A percentile compares a stretch with the other conserved stretches of the same genome.
phyloP scores from a whole-genome alignment of 345 rosid species.

The Gossypium mustelinum region DNA sequence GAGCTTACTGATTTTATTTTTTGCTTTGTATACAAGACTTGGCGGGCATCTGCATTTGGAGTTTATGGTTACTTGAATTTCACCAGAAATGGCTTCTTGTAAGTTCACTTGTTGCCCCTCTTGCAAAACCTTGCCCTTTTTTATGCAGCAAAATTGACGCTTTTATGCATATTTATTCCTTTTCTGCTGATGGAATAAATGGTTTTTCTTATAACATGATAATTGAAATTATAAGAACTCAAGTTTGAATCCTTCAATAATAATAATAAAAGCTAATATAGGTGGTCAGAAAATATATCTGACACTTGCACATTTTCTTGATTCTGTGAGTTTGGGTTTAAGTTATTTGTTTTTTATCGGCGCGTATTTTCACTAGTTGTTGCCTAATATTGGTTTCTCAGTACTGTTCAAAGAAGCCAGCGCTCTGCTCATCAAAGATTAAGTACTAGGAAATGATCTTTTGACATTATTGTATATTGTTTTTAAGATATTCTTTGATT shows the following conservation, averaged over 20 bases:
- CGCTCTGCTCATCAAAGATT: neutral
- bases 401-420: neutral
- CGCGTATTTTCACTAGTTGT: neutral
- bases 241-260: neutral
- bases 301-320: neutral
- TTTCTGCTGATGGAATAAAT: neutral
- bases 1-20: neutral
- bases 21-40: slow-evolving; percentile 35
- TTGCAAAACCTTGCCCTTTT: neutral
- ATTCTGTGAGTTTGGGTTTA: neutral
- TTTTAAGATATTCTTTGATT: slow-evolving; percentile 8
- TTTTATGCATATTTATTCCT: neutral
- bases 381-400: neutral
- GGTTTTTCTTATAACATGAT: neutral
- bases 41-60: slow-evolving; percentile 79
- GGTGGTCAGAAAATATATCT: neutral
- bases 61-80: slow-evolving; percentile 71
- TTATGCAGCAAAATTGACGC: too few relatives aligned
- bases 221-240: neutral
- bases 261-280: neutral
- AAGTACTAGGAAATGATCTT: neutral
- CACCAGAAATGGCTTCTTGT: slow-evolving; percentile 78
- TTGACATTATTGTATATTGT: neutral
- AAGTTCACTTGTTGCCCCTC: slow-evolving; percentile 23
- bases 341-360: neutral